Conservation (phyloP, 163 green algal species). For the Volvox carteri region DNA sequence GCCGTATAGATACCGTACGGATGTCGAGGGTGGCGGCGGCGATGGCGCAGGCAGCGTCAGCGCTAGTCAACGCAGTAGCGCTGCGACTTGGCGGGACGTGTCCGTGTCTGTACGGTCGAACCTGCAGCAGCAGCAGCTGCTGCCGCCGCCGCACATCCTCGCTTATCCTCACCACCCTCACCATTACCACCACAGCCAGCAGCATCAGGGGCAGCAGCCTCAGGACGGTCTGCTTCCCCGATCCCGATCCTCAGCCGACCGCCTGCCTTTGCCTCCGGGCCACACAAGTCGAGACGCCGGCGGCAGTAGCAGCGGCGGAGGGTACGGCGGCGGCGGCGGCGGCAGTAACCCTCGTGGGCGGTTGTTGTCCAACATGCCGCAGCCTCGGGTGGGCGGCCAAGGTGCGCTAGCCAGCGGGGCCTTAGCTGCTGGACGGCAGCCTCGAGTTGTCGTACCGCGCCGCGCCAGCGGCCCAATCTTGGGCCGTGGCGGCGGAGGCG, state of each 20-base stretch:
- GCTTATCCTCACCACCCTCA: background rate
- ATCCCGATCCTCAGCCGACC: background rate
- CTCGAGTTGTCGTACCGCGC: background rate
- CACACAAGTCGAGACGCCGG: background rate
- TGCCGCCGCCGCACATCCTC: background rate
- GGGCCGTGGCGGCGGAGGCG: background rate
- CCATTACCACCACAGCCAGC: background rate
- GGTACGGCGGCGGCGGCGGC: background rate
- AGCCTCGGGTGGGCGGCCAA: background rate
- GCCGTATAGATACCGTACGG: background rate
- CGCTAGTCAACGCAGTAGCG: slow-evolving; percentile 30
- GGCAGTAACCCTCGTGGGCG: background rate
- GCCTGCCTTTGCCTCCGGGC: background rate
- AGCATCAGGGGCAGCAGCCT: slow-evolving; percentile 5
- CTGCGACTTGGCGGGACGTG: background rate
- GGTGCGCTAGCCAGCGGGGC: background rate
- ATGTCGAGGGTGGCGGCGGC: background rate
- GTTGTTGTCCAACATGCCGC: background rate
- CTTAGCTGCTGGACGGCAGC: background rate
- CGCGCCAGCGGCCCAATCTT: background rate
- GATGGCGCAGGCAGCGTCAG: slow-evolving; percentile 19
- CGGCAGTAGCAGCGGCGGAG: slow-evolving; percentile 2
- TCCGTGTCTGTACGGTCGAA: background rate
- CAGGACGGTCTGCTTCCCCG: background rate
- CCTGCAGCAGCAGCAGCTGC: background rate